Evolutionary conservation across 1,284 basidiomycete genomes (phyloP).

Genomic region (Moesziomyces sp.): DNA sequence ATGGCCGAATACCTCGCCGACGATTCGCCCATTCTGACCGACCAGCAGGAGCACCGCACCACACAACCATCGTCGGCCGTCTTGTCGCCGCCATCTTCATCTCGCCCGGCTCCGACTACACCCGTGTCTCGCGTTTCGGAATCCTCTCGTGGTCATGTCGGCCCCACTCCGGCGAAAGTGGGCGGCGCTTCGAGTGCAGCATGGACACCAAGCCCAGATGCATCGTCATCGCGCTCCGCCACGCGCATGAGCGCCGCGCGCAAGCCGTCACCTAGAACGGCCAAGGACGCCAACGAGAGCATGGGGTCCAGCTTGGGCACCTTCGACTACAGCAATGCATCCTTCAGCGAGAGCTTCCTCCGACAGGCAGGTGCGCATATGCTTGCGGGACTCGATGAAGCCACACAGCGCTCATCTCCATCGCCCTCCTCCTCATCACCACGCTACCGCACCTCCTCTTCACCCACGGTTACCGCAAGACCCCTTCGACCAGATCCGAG

Average conservation of each 20-base stretch:
- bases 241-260: neutral
- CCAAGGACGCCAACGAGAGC: slow-evolving; percentile 25
- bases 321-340: slow-evolving; percentile 51
- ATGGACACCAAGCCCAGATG: slow-evolving; percentile 41
- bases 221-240: slow-evolving; percentile 21
- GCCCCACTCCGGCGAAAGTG: too few relatives aligned
- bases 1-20: slow-evolving; percentile 9
- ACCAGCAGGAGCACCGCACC: neutral
- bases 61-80: neutral
- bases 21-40: slow-evolving; percentile 4
- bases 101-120: neutral
- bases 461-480: slow-evolving; percentile 28
- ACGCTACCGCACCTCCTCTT: slow-evolving; percentile 16
- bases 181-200: neutral
- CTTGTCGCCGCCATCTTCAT: neutral
- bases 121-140: neutral
- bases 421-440: slow-evolving; percentile 15
- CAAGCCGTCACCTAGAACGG: neutral
- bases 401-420: slow-evolving; percentile 2
- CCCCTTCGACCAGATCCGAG: slow-evolving; percentile 19
- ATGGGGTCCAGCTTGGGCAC: slow-evolving; percentile 35
- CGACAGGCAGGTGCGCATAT: slow-evolving; percentile 54
- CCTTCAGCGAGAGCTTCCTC: slow-evolving; percentile 61
- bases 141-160: too few relatives aligned
- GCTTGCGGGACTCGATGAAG: slow-evolving; percentile 49